A percentile compares a stretch with the other conserved stretches of the same genome.
phyloP scores from a whole-genome alignment of 2,329 filamentous ascomycete species.

The Phialophora expanda region DNA sequence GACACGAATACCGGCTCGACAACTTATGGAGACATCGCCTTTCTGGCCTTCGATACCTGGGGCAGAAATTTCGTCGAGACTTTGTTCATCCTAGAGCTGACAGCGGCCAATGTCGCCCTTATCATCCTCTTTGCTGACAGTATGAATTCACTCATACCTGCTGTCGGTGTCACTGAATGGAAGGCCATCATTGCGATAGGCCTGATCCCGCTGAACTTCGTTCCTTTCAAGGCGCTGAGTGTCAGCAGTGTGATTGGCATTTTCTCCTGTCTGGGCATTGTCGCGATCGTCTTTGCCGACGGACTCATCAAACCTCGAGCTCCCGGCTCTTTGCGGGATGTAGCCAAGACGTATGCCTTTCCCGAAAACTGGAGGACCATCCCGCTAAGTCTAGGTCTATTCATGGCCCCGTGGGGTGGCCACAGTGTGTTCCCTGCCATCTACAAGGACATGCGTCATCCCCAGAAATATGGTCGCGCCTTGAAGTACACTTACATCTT shows the following conservation, averaged over 20 bases:
- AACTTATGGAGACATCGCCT: constrained; percentile 93
- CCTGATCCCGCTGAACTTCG: constrained; percentile 80
- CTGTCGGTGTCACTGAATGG: constrained; percentile 72
- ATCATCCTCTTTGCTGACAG: constrained; percentile 94
- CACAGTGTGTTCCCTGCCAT: constrained; percentile 83
- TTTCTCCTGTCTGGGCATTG: constrained; percentile 83
- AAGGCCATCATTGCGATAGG: constrained; percentile 82
- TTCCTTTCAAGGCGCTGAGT: constrained; percentile 81
- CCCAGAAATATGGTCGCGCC: constrained; percentile 76
- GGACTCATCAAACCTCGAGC: constrained; percentile 79
- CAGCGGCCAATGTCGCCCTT: constrained; percentile 86
- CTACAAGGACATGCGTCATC: constrained; percentile 78
- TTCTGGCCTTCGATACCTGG: constrained; percentile 81
- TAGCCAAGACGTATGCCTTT: constrained; percentile 78
- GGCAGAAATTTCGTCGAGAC: constrained; percentile 82
- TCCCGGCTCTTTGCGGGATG: constrained; percentile 82
- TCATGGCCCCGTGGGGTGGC: constrained; percentile 81
- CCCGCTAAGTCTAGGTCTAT: constrained; percentile 83
- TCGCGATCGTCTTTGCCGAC: constrained; percentile 80
- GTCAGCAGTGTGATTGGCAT: constrained; percentile 95
- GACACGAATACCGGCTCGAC: constrained; percentile 83
- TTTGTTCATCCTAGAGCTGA: constrained; percentile 83
- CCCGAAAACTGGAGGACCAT: constrained; percentile 85
- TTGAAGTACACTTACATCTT: constrained; percentile 83
- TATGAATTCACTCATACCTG: constrained; percentile 76